phyloP scores from a whole-genome alignment of 164 flowering plant species.

The Chloranthus sessilifolius region DNA sequence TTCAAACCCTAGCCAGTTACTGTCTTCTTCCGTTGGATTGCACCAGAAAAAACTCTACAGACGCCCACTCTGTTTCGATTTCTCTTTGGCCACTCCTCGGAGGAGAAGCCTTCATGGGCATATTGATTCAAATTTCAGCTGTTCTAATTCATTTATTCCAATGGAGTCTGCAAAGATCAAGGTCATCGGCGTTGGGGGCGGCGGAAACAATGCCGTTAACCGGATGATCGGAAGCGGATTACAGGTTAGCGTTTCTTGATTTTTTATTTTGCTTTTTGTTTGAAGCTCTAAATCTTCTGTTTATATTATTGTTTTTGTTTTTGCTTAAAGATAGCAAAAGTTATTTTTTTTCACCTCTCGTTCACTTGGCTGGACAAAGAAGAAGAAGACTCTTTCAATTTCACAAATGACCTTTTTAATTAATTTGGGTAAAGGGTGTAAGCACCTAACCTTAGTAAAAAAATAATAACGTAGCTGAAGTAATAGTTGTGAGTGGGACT shows the following conservation, averaged over 20 bases:
- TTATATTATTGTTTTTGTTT: too few species aligned
- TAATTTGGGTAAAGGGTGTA: too few species aligned
- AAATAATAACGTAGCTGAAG: too few species aligned
- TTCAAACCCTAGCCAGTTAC: constrained; percentile 27
- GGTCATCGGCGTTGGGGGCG: constrained; percentile 98
- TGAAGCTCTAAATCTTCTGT: too few species aligned
- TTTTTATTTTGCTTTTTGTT: not conserved
- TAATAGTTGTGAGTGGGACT: too few species aligned
- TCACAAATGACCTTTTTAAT: too few species aligned
- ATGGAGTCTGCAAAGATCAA: constrained; percentile 85
- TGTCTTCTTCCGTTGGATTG: constrained; percentile 22
- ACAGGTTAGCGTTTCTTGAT: constrained; percentile 64
- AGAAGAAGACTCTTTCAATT: too few species aligned
- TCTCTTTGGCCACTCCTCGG: constrained; percentile 8
- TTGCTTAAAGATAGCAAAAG: too few species aligned
- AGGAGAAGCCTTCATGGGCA: constrained; percentile 8
- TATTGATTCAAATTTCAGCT: constrained; percentile 4
- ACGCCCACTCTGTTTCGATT: too few species aligned
- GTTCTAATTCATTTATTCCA: constrained; percentile 41
- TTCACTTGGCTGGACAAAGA: too few species aligned
- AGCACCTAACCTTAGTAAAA: too few species aligned
- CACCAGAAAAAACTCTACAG: constrained; percentile 8
- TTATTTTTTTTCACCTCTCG: too few species aligned
- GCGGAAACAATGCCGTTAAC: constrained; percentile 97
- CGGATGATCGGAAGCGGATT: constrained; percentile 95